Evolutionary conservation across 148 eudicot genomes (phyloP).

Genomic region (Gaultheria prostrata): DNA sequence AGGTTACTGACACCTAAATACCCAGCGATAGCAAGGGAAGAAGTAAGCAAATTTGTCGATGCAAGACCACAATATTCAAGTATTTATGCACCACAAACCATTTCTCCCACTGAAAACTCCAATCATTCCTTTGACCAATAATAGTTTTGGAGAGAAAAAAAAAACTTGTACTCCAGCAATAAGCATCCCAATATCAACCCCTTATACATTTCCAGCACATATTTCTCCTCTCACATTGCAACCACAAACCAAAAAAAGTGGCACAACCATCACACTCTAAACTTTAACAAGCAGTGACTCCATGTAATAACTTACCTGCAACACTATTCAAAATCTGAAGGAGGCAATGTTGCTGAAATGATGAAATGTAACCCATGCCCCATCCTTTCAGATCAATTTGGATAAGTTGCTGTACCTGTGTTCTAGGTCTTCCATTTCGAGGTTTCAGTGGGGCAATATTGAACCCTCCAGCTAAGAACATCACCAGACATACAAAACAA

Average conservation of each 20-base stretch:
- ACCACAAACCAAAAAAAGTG: not conserved
- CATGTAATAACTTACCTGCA: constrained; percentile 58
- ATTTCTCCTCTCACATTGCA: not conserved
- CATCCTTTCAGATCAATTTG: constrained; percentile 98
- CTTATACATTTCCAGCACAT: not conserved
- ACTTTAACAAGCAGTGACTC: not conserved
- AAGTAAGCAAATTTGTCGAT: no score
- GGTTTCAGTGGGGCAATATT: constrained; percentile 92
- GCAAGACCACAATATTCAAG: constrained; percentile 1
- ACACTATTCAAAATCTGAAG: constrained; percentile 95
- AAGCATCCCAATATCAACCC: not conserved
- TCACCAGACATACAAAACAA: constrained; percentile 4
- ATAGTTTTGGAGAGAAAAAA: not conserved
- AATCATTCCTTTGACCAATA: not conserved
- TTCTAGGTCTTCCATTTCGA: constrained; percentile 84
- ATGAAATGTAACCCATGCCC: constrained; percentile 85
- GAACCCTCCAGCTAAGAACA: constrained; percentile 87
- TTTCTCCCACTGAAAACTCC: not conserved
- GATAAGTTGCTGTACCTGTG: constrained; percentile 98
- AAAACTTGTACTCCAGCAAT: not conserved
- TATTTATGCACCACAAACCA: constrained; percentile 10
- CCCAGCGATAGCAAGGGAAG: no score
- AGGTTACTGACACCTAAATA: not conserved
- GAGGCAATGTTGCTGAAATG: constrained; percentile 96
- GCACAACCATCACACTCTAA: not conserved